Base-by-base conservation (phyloP, 495 filamentous ascomycete species). In the Penicillium egyptiacum region DNA sequence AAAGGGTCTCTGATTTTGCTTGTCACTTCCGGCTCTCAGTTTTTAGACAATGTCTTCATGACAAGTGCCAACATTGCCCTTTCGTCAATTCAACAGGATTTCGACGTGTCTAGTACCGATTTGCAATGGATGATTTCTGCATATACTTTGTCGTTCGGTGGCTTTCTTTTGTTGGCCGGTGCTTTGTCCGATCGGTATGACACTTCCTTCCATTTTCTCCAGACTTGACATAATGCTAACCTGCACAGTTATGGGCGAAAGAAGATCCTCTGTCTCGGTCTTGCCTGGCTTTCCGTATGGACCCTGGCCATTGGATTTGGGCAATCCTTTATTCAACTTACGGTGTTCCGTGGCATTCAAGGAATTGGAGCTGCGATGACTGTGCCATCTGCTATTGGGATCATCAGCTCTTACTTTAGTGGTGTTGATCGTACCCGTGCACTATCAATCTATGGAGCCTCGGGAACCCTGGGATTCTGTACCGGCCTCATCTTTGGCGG, bases 91-190 rank as follows among this genome's bases (percentile, higher is more conserved):
- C 69, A 74, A 47, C 55, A 70, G 33, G 71, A 70, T n/a, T 74
- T 74, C 22, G 58, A 58, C 6, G 69, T 70, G 6, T 65, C 67
- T 17, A 67, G 58, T 37, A 70, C 62, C n/a, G 62, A 72, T 14
- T 42, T 74, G 56, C 71, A 74, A 56, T 74, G 71, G 71, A 74
- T 74, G 69, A 72, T 74, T 12, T 74, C 71, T 5, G 71, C 71
- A 41, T 74, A 74, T 40, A 74, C 71, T 9, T 56, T 74, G 50
- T 65, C 67, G 1, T 74, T 74, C 65, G 71, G 71, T 22, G 71
- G 71, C 1, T 71, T 74, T 41, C 60, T 74, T 8, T 40, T 74
- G 7, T 45, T 74, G 5, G 69, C 71, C 17, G 71, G 71, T 33
- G 68, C 65, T 23, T 61, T 74, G 9, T 74, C 71, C 17, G 71